Conservation (phyloP, 116 monocot genomes). For the Iris pallida region DNA sequence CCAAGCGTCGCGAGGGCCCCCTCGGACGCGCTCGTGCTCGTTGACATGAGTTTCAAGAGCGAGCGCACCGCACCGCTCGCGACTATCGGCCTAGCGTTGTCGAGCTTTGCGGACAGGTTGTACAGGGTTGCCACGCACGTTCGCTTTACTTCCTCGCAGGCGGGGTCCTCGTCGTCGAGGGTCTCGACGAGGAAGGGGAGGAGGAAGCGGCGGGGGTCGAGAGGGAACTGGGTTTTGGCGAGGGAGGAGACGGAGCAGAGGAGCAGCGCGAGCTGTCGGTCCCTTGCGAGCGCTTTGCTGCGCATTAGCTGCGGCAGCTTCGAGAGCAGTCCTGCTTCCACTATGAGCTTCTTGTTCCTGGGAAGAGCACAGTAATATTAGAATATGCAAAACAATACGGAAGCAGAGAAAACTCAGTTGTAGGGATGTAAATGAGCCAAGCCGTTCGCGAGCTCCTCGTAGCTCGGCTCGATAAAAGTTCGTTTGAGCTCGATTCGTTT, state of each 20-base stretch:
- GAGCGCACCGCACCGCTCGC: slow-evolving; percentile 31
- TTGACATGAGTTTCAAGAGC: slow-evolving; percentile 21
- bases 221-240: slow-evolving; percentile 30
- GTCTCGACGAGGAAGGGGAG: slow-evolving; percentile 25
- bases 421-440: too few relatives aligned
- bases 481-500: too few relatives aligned
- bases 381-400: neutral
- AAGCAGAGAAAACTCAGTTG: too few relatives aligned
- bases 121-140: slow-evolving; percentile 33
- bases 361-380: slow-evolving; percentile 4
- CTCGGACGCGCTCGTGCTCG: slow-evolving; percentile 14
- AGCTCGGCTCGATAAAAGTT: too few relatives aligned
- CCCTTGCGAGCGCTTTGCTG: slow-evolving; percentile 7
- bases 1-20: slow-evolving; percentile 38
- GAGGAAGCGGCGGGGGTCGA: slow-evolving; percentile 30
- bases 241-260: slow-evolving; percentile 59
- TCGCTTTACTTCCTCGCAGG: slow-evolving; percentile 12
- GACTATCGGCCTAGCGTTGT: slow-evolving; percentile 39
- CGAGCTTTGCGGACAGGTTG: slow-evolving; percentile 62
- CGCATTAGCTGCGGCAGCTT: slow-evolving; percentile 32
- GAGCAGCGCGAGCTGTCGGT: slow-evolving; percentile 21
- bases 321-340: slow-evolving; percentile 55
- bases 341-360: slow-evolving; percentile 69
- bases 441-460: too few relatives aligned
- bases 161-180: neutral